phyloP scores from a whole-genome alignment of 257 asterid genomes.

The Petunia secreta region DNA sequence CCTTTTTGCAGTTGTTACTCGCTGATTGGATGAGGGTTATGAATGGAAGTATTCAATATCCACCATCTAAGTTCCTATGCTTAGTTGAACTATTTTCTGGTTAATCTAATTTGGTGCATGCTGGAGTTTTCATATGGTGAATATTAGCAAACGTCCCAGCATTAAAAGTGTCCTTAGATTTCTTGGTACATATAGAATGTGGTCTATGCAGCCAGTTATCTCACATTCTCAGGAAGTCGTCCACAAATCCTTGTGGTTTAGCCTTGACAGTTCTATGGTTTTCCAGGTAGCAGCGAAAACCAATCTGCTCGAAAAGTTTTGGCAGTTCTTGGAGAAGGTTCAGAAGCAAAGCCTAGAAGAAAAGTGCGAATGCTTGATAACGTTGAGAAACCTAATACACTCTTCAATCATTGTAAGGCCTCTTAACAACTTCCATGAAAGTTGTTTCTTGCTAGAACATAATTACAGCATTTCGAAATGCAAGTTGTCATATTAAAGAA shows the following conservation, averaged over 20 bases:
- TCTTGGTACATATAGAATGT: not conserved
- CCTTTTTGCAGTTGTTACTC: not conserved
- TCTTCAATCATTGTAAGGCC: conserved; percentile 67
- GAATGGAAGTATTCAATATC: not conserved
- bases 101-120: not conserved
- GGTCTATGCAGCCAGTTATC: not conserved
- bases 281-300: conserved; percentile 38
- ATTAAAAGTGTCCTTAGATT: not conserved
- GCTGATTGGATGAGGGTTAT: not conserved
- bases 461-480: not conserved
- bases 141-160: not conserved
- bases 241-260: not conserved
- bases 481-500: not conserved
- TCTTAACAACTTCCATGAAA: not conserved
- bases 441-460: not conserved
- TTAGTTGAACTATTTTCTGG: not conserved
- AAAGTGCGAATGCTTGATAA: conserved; percentile 35
- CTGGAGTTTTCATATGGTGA: not conserved
- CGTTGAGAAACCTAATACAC: conserved; percentile 43
- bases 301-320: conserved; percentile 48
- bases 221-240: not conserved
- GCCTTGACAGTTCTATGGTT: conserved; percentile 18
- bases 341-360: conserved; percentile 41
- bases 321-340: conserved; percentile 77
- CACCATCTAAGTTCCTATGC: not conserved